Conservation (phyloP, 257 asterid genomes). For the Schizonepeta tenuifolia region DNA sequence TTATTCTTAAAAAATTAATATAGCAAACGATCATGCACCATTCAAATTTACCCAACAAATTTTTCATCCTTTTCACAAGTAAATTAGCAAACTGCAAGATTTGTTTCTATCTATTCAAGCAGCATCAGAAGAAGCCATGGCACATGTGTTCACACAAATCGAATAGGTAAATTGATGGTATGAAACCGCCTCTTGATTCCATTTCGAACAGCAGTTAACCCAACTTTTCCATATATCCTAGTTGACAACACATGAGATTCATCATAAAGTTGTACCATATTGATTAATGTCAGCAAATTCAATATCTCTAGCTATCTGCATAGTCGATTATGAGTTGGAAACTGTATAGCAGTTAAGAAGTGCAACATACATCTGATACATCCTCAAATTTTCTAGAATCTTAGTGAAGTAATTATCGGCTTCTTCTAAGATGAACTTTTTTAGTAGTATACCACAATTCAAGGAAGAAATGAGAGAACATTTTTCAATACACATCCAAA, state of each 20-base stretch:
- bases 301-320: slow-evolving; percentile 61
- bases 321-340: slow-evolving; percentile 48
- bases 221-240: slow-evolving; percentile 45
- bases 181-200: slow-evolving; percentile 49
- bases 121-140: slow-evolving; percentile 52
- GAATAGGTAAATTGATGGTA: slow-evolving; percentile 48
- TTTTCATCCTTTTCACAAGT: no score
- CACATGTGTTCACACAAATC: slow-evolving; percentile 51
- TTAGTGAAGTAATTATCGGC: slow-evolving; percentile 54
- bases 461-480: slow-evolving; percentile 32
- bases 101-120: slow-evolving; percentile 56
- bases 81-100: slow-evolving; percentile 21
- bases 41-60: no score
- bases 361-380: slow-evolving; percentile 41
- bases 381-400: slow-evolving; percentile 44
- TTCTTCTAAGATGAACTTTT: slow-evolving; percentile 53
- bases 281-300: slow-evolving; percentile 53
- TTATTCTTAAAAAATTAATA: no score
- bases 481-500: slow-evolving; percentile 71
- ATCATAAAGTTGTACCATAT: slow-evolving; percentile 68
- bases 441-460: slow-evolving; percentile 51
- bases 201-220: slow-evolving; percentile 56
- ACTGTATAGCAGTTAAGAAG: slow-evolving; percentile 68
- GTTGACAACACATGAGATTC: slow-evolving; percentile 47
- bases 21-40: no score